Conservation (phyloP, 805 yeast genomes). For the Jamesozyma hellenica region DNA sequence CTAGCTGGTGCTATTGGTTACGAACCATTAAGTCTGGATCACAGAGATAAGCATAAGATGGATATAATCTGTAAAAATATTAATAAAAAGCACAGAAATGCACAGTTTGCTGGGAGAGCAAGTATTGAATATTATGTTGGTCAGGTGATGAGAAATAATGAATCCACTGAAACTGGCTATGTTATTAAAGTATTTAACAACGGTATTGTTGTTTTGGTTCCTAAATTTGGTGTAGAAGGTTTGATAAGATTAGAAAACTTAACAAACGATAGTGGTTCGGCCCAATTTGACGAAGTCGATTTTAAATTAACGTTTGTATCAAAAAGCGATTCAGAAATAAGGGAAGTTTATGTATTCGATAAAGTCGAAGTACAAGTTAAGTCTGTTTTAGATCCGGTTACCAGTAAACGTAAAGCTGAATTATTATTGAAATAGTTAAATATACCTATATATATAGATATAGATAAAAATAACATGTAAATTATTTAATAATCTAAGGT, state of each 20-base stretch:
- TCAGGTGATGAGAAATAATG: slow-evolving; percentile 84
- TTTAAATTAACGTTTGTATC: slow-evolving; percentile 53
- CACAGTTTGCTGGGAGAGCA: slow-evolving; percentile 98
- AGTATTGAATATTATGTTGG: slow-evolving; percentile 97
- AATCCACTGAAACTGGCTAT: slow-evolving; percentile 76
- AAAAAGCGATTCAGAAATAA: slow-evolving; percentile 34
- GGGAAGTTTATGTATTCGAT: slow-evolving; percentile 67
- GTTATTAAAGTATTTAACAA: slow-evolving; percentile 86
- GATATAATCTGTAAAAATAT: slow-evolving; percentile 81
- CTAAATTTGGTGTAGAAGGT: slow-evolving; percentile 93
- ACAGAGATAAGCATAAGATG: slow-evolving; percentile 84
- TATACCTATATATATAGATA: neutral
- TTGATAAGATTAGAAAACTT: slow-evolving; percentile 72
- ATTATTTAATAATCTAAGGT: neutral
- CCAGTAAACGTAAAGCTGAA: slow-evolving; percentile 89
- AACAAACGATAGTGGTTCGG: slow-evolving; percentile 51
- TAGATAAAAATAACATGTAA: neutral
- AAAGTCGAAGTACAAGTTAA: slow-evolving; percentile 74
- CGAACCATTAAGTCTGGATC: slow-evolving; percentile 70
- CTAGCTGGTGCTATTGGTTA: slow-evolving; percentile 96
- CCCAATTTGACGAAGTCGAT: slow-evolving; percentile 65
- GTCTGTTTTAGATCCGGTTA: slow-evolving; percentile 72
- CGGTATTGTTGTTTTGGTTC: slow-evolving; percentile 90
- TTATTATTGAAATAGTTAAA: slow-evolving; percentile 41
- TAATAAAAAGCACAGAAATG: slow-evolving; percentile 90